These are phyloP conservation scores for Ophiostoma novo-ulmi DNA, from an alignment of 2,329 filamentous ascomycete species.

Conservation along the genomic window DNA sequence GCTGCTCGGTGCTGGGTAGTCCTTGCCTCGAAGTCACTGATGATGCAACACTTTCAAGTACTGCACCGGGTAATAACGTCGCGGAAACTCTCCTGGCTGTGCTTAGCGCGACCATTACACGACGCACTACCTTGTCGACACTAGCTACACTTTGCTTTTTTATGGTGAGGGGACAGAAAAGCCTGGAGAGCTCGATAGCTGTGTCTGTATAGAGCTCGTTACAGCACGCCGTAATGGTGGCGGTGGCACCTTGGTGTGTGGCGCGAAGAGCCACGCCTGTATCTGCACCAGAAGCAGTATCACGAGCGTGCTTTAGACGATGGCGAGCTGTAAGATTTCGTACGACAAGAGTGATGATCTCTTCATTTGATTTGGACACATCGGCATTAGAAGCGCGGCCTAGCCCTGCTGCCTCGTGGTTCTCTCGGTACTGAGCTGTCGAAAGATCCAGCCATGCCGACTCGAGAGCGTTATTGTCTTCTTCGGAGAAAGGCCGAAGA, in stretches of 20 bases:
- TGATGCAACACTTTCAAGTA: slow-evolving; percentile 13
- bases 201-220: slow-evolving; percentile 44
- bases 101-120: slow-evolving; percentile 39
- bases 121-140: slow-evolving; percentile 43
- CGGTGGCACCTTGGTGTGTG: slow-evolving; percentile 21
- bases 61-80: background rate
- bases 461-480: slow-evolving; percentile 76
- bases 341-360: slow-evolving; percentile 40
- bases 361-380: slow-evolving; percentile 34
- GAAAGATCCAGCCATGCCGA: slow-evolving; percentile 65
- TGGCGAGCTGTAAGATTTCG: slow-evolving; percentile 44
- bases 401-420: slow-evolving; percentile 41
- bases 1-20: slow-evolving; percentile 10
- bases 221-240: slow-evolving; percentile 43
- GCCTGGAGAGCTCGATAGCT: slow-evolving; percentile 43
- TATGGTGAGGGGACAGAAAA: slow-evolving; percentile 48
- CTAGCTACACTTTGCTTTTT: slow-evolving; percentile 38
- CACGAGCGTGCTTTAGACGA: slow-evolving; percentile 41
- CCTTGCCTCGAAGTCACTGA: slow-evolving; percentile 5
- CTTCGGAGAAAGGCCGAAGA: slow-evolving; percentile 70
- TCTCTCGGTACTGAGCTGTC: slow-evolving; percentile 43
- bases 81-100: background rate
- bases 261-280: slow-evolving; percentile 26
- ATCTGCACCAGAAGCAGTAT: slow-evolving; percentile 35
- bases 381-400: slow-evolving; percentile 33